Percentiles rank a stretch among this genome's conserved stretches.
phyloP scores from a whole-genome alignment of 164 flowering plant species.

The Chimonanthus salicifolius region DNA sequence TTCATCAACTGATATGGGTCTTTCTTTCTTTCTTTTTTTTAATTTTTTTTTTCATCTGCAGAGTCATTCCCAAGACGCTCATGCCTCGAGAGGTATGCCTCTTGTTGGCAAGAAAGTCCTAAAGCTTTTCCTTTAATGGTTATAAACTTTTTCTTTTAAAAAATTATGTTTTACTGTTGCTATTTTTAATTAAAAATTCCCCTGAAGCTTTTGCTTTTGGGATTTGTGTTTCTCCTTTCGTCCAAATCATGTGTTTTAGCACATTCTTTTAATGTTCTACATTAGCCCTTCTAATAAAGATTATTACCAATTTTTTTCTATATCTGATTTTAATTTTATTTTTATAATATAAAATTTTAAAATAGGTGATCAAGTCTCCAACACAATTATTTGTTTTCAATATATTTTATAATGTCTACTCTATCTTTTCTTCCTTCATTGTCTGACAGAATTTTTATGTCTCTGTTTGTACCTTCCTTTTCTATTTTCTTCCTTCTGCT shows the following conservation, averaged over 20 bases:
- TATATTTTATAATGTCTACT: not conserved
- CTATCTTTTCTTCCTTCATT: not conserved
- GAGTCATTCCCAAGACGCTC: constrained; percentile 93
- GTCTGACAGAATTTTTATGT: constrained; percentile 14
- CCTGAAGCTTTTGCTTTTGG: not conserved
- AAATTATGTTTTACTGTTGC: not conserved
- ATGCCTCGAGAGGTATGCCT: constrained; percentile 95
- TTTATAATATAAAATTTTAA: too few relatives aligned
- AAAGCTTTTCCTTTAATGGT: constrained; percentile 22
- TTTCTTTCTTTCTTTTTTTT: too few relatives aligned
- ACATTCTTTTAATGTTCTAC: too few relatives aligned
- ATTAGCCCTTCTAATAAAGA: too few relatives aligned
- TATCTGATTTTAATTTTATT: not conserved
- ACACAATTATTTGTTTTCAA: not conserved
- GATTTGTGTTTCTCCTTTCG: not conserved
- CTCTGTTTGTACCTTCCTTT: too few relatives aligned
- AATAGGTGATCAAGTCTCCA: too few relatives aligned
- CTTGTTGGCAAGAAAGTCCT: constrained; percentile 22
- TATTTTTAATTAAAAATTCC: not conserved
- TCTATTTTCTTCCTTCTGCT: constrained; percentile 15
- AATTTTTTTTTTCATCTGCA: constrained; percentile 49
- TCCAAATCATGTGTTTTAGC: too few relatives aligned
- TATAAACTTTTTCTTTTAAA: not conserved
- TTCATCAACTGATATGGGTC: constrained; percentile 31
- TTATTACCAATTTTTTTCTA: not conserved